Evolutionary conservation across 2,329 filamentous ascomycete genomes (phyloP), one percentile per base, ranked within the genome.

Genomic region (Cadophora sp.): DNA sequence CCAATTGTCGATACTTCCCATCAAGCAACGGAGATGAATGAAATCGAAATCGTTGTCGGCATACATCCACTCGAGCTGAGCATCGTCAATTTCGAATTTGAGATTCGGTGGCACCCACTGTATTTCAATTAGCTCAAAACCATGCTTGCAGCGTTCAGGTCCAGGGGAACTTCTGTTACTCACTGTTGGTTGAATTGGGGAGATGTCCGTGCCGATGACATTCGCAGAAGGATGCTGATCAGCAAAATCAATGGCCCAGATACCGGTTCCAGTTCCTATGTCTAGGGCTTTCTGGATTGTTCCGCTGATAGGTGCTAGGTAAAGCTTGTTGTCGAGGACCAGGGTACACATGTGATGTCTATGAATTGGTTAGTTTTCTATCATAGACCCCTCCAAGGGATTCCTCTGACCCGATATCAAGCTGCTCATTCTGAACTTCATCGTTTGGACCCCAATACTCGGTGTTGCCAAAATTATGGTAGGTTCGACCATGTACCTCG

Each of bases 1-100:
- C 77, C 87, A 89, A 69, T 89, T 86, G 2, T 79, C 76, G 64
- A 89, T 83, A 62, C 82, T 82, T 24, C 87, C 87, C 0, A 81
- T 78, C 74, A 89, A 79, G 65, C 84, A 79, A 27, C 84, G 83
- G 0, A 83, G 80, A 74, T 89, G 87, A 58, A 91, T 81, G 70
- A 83, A 85, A 75, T 90, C 87, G 69, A 88, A 86, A 62, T 80
- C 79, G 61, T 80, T 71, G 0, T 78, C 73, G 9, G 81, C 78
- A 53, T 78, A 84, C 75, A 77, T 84, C 79, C 79, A 82, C 16
- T 78, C 71, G 24, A 76, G 78, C 83, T 70, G 36, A 18, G 72
- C 75, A 68, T 78, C 75, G 50, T 78, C 76, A 53, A 78, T 69
- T 61, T 76, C 75, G 51, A 77, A 78, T 22, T 59, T 71, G 33